phyloP scores from a whole-genome alignment of 106 monocot genomes.

The Narthecium ossifragum region DNA sequence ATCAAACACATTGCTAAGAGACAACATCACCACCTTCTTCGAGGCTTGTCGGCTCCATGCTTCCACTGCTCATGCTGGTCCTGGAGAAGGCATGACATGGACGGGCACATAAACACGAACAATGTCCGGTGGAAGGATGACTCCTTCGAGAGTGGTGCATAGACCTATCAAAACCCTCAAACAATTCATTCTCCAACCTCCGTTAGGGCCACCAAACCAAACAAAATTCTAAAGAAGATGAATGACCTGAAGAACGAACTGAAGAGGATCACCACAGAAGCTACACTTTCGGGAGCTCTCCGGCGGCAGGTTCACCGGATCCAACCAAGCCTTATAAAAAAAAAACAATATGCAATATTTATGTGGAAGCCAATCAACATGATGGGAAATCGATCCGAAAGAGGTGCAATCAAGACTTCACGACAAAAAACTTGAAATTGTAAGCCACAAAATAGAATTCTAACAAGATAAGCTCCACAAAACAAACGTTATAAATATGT shows the following conservation, averaged over 20 bases:
- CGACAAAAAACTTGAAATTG: too few relatives aligned
- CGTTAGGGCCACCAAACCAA: background rate
- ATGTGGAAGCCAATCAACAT: slow-evolving; percentile 2
- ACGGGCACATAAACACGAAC: slow-evolving; percentile 88
- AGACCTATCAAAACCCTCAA: slow-evolving; percentile 39
- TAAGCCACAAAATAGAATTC: too few relatives aligned
- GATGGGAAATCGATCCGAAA: too few relatives aligned
- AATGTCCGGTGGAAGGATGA: slow-evolving; percentile 76
- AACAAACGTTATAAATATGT: too few relatives aligned
- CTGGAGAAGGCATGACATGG: slow-evolving; percentile 71
- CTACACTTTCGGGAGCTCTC: slow-evolving; percentile 51
- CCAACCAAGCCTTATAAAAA: slow-evolving; percentile 67
- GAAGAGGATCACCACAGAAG: slow-evolving; percentile 76
- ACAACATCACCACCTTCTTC: slow-evolving; percentile 54
- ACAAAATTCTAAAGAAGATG: background rate
- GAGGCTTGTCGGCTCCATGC: slow-evolving; percentile 21
- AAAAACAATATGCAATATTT: background rate
- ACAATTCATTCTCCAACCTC: too few relatives aligned
- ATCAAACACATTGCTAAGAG: background rate
- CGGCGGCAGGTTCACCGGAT: slow-evolving; percentile 59
- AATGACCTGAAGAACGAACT: slow-evolving; percentile 81
- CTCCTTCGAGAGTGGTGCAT: slow-evolving; percentile 66
- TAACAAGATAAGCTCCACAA: too few relatives aligned
- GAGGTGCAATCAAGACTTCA: too few relatives aligned
- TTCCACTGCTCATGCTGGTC: slow-evolving; percentile 98